phyloP scores from a whole-genome alignment of 129 eudicot genomes.

The Pittosporum tobira region DNA sequence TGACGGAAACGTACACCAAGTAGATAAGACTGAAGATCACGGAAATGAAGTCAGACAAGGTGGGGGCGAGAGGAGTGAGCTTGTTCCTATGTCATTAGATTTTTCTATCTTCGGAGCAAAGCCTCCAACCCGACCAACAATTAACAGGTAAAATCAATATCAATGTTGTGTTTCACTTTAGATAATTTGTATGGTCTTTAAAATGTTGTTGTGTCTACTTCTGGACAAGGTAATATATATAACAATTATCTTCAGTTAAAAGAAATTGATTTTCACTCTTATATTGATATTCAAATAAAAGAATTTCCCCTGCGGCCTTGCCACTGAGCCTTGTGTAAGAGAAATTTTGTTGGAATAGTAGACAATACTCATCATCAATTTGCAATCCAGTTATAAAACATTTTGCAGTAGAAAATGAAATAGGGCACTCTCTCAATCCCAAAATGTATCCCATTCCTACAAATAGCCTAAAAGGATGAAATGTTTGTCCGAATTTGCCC shows the following conservation, averaged over 20 bases:
- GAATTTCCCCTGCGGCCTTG: too few relatives aligned
- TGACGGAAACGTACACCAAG: constrained; percentile 37
- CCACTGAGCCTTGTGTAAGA: too few relatives aligned
- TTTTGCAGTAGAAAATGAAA: too few relatives aligned
- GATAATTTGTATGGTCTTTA: background rate
- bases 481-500: too few relatives aligned
- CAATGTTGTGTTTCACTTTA: background rate
- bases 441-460: too few relatives aligned
- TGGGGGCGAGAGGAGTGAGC: constrained; percentile 53
- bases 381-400: too few relatives aligned
- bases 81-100: constrained; percentile 79
- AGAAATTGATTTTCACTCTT: background rate
- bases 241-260: background rate
- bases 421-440: too few relatives aligned
- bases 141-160: constrained; percentile 60
- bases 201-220: background rate
- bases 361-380: too few relatives aligned
- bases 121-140: constrained; percentile 88
- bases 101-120: constrained; percentile 64
- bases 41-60: constrained; percentile 41
- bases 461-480: too few relatives aligned
- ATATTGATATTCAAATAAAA: too few relatives aligned
- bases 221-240: too few relatives aligned
- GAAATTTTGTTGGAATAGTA: too few relatives aligned
- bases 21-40: constrained; percentile 49